Evolutionary conservation across 139 green algal species (phyloP).

Genomic region (Nannochloris sp.): DNA sequence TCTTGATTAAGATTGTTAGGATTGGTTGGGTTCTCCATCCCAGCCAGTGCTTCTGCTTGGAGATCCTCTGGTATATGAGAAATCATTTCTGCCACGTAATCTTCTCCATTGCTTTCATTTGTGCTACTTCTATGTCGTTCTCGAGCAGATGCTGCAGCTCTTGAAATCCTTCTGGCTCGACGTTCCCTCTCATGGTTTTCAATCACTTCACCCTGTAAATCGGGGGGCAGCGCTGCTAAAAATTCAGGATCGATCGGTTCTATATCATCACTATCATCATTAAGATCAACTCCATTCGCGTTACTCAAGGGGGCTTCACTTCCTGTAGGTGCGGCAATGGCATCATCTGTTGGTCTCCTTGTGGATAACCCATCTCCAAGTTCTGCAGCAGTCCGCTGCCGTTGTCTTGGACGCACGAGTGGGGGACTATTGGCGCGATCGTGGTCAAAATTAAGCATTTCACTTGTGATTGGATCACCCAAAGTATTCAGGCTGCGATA

Average conservation of each 20-base stretch:
- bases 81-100: neutral
- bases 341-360: slow-evolving; percentile 35
- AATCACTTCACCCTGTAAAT: slow-evolving; percentile 87
- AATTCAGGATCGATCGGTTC: slow-evolving; percentile 84
- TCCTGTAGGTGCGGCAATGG: slow-evolving; percentile 27
- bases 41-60: neutral
- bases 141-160: slow-evolving; percentile 8
- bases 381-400: neutral
- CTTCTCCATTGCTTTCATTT: neutral
- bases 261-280: slow-evolving; percentile 23
- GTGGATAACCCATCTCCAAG: neutral
- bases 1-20: no score
- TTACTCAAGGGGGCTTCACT: neutral
- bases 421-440: neutral
- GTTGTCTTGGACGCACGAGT: neutral
- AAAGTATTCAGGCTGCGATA: no score
- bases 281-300: neutral
- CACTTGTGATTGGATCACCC: neutral
- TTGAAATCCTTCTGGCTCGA: slow-evolving; percentile 14
- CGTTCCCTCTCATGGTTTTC: slow-evolving; percentile 54
- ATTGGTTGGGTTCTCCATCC: neutral
- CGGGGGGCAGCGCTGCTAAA: slow-evolving; percentile 79
- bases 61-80: slow-evolving; percentile 3
- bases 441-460: neutral
- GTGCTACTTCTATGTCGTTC: neutral